Evolutionary conservation across 208 protist genomes (phyloP).

Genomic region (Herpetomonas tarakana): DNA sequence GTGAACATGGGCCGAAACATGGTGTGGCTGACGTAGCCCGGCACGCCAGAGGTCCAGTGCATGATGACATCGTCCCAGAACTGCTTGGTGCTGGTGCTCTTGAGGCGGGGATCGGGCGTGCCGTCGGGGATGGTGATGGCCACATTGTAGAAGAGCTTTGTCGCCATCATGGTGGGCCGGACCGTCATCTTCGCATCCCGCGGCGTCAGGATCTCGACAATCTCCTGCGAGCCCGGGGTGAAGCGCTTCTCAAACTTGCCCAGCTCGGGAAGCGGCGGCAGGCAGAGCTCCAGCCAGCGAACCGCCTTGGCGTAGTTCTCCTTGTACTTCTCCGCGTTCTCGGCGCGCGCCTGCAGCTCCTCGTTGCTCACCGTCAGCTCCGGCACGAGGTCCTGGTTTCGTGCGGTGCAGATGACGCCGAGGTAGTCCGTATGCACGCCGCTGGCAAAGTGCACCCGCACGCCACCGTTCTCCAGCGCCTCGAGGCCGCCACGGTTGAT

Average conservation of each 20-base stretch:
- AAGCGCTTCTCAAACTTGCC: slow-evolving; percentile 86
- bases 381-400: slow-evolving; percentile 68
- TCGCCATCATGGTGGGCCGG: slow-evolving; percentile 90
- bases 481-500: slow-evolving; percentile 79
- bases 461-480: slow-evolving; percentile 73
- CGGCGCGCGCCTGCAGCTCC: slow-evolving; percentile 78
- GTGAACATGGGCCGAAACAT: slow-evolving; percentile 91
- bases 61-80: slow-evolving; percentile 90
- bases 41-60: slow-evolving; percentile 88
- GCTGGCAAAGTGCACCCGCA: slow-evolving; percentile 83
- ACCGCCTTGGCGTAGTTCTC: slow-evolving; percentile 60
- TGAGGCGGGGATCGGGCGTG: slow-evolving; percentile 73
- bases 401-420: slow-evolving; percentile 85
- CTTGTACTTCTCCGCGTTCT: slow-evolving; percentile 76
- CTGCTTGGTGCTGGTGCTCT: slow-evolving; percentile 83
- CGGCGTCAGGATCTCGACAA: slow-evolving; percentile 87
- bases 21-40: slow-evolving; percentile 89
- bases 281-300: slow-evolving; percentile 88
- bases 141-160: slow-evolving; percentile 91
- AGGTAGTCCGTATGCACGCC: slow-evolving; percentile 82
- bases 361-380: slow-evolving; percentile 83
- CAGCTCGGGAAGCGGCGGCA: slow-evolving; percentile 85
- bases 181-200: slow-evolving; percentile 90
- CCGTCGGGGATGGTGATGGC: slow-evolving; percentile 83
- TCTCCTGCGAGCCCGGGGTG: slow-evolving; percentile 88